Evolutionary conservation across 2,329 filamentous ascomycete species (phyloP).

Genomic region (Allantophomopsis lycopodina): DNA sequence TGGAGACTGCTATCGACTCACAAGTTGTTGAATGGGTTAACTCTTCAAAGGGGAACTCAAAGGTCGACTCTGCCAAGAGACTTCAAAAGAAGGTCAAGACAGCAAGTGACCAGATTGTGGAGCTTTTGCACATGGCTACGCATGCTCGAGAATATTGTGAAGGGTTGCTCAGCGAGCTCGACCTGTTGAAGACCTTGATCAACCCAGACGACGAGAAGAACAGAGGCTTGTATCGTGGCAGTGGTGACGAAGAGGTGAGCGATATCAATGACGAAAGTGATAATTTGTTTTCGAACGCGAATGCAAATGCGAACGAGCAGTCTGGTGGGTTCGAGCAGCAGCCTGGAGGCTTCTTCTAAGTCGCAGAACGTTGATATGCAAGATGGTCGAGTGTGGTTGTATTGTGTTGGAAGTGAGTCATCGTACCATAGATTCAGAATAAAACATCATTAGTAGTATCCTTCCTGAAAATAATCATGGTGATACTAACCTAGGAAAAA

Average conservation of each 20-base stretch:
- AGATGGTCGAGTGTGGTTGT: too few species aligned
- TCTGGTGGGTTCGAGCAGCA: too few species aligned
- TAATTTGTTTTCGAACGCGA: too few species aligned
- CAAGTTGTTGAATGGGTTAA: background rate
- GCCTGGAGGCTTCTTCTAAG: too few species aligned
- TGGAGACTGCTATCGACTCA: background rate
- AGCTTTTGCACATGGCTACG: constrained; percentile 5
- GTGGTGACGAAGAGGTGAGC: background rate
- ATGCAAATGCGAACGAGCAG: too few species aligned
- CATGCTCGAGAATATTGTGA: constrained; percentile 8
- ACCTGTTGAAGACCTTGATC: constrained; percentile 7
- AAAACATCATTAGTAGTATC: constrained; percentile 17
- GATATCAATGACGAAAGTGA: too few species aligned
- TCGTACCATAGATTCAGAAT: background rate
- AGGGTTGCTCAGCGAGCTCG: constrained; percentile 8
- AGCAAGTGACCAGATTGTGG: constrained; percentile 5
- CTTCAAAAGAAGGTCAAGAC: constrained; percentile 8
- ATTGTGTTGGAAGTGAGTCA: too few species aligned
- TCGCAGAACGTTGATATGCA: too few species aligned
- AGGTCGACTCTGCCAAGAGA: constrained; percentile 4
- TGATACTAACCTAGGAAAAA: constrained; percentile 12
- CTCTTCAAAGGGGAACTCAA: constrained; percentile 1
- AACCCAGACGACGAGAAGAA: constrained; percentile 7
- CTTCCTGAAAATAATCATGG: constrained; percentile 6
- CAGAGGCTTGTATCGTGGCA: constrained; percentile 3